Evolutionary conservation across 768 basidiomycete genomes (phyloP), one percentile per base, ranked within the genome.

Genomic region (Rhodotorula taiwanensis): DNA sequence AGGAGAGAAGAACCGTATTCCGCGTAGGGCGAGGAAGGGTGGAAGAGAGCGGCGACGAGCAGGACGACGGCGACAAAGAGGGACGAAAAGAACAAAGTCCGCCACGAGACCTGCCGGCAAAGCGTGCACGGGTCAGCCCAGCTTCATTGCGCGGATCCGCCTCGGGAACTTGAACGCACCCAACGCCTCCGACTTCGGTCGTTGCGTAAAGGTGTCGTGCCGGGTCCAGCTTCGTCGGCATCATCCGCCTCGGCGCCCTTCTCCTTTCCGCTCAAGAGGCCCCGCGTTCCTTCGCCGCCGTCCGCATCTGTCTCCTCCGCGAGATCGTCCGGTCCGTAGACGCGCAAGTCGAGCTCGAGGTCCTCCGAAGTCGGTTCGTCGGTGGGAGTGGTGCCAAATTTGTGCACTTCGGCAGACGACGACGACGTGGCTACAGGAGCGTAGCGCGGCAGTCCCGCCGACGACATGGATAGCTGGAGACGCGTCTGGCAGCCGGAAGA

Each of bases 31-130:
- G 47, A 27, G 8, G 65, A 62, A 11, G 60, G 66, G 54, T 52
- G 61, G 61, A 67, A 59, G 59, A 68, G 44, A n/a, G 50, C 33
- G 34, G 52, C 21, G 33, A 68, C 51, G 20, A 56, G 47, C 48
- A 61, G 28, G 41, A 62, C n/a, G 25, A 55, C 39, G 39, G 43
- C 16, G 41, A 64, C 1, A 23, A 48, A 59, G 27, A 68, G 36
- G 34, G 54, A 8, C 2, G 62, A 58, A 47, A 64, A 30, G 41
- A 54, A 20, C 23, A 64, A n/a, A 3, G 59, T 57, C 13, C 67
- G 62, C 1, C 42, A 36, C 10, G 51, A 18, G n/a, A 60, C 5
- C 59, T 61, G 53, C 33, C 41, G n/a, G 34, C 4, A 21, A 18
- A 4, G 21, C 8, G 13, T 21, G 27, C 2, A 9, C 2, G 21